These are phyloP conservation scores for Daedaleopsis nitida DNA, from an alignment of 768 basidiomycete genomes.

Conservation along the genomic window DNA sequence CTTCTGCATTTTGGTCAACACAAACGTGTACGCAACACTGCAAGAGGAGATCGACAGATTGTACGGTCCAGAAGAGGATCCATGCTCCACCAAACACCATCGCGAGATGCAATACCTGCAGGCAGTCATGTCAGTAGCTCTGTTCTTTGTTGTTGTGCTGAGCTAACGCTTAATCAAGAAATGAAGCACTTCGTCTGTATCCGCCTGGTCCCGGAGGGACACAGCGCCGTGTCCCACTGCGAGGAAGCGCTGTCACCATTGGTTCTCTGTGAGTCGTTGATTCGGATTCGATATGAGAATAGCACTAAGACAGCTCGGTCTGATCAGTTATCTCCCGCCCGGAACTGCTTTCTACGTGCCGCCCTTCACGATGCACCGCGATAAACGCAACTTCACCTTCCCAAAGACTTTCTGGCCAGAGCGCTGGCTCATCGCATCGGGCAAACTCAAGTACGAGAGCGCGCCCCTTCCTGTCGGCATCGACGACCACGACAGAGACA, in stretches of 20 bases:
- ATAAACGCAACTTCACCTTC: constrained; percentile 45
- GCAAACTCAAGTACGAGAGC: background rate
- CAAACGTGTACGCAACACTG: constrained; percentile 13
- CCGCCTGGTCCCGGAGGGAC: constrained; percentile 43
- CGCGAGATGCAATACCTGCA: constrained; percentile 15
- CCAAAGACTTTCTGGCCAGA: constrained; percentile 45
- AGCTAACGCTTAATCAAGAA: constrained; percentile 34
- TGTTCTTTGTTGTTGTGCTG: constrained; percentile 33
- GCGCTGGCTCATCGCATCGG: constrained; percentile 37
- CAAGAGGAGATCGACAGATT: constrained; percentile 27
- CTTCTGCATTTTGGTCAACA: constrained; percentile 24
- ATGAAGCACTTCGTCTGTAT: constrained; percentile 46
- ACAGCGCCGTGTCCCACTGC: constrained; percentile 36
- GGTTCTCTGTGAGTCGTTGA: constrained; percentile 32
- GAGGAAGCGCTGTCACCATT: constrained; percentile 33
- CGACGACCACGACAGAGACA: background rate
- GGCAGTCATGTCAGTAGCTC: constrained; percentile 14
- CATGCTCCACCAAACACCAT: constrained; percentile 6
- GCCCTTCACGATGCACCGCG: constrained; percentile 45
- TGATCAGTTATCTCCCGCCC: constrained; percentile 36
- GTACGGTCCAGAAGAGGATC: constrained; percentile 24
- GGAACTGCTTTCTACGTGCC: constrained; percentile 38
- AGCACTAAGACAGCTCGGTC: background rate
- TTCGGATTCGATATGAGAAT: background rate
- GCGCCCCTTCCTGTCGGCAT: background rate